Evolutionary conservation across 2,329 filamentous ascomycete species (phyloP).

Genomic region (Alternaria consortialis): DNA sequence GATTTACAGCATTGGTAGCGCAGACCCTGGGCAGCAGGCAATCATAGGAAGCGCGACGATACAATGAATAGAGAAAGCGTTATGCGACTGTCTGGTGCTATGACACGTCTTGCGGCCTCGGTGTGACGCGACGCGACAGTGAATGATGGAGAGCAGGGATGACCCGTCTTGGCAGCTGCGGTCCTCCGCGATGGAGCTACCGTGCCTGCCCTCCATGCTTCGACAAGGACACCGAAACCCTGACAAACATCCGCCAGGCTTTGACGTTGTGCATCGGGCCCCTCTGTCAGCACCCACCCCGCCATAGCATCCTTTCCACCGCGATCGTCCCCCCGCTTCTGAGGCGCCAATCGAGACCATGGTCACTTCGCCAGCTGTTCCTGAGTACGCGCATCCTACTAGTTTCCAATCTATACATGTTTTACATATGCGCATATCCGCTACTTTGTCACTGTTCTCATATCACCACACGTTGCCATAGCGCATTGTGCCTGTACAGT

Average conservation of each 20-base stretch:
- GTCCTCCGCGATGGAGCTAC: conserved; percentile 27
- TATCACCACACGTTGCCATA: background rate
- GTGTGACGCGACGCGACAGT: conserved; percentile 27
- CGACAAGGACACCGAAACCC: conserved; percentile 23
- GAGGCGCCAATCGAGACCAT: conserved; percentile 48
- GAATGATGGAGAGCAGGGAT: conserved; percentile 18
- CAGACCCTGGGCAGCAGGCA: conserved; percentile 10
- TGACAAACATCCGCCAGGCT: conserved; percentile 23
- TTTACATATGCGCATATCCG: conserved; percentile 6
- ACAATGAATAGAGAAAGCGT: background rate
- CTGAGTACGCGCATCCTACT: conserved; percentile 50
- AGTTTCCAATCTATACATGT: conserved; percentile 15
- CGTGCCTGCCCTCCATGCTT: conserved; percentile 27
- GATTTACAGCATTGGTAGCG: conserved; percentile 19
- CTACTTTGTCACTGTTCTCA: background rate
- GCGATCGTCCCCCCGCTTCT: conserved; percentile 21
- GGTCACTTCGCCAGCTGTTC: conserved; percentile 54
- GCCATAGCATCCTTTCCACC: conserved; percentile 12
- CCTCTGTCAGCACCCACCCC: conserved; percentile 22
- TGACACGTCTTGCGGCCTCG: conserved; percentile 1
- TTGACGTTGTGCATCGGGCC: conserved; percentile 18
- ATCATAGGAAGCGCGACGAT: conserved; percentile 9
- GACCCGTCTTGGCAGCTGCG: conserved; percentile 23
- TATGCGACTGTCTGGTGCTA: background rate
- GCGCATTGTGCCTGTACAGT: background rate